Evolutionary conservation across 108 stramenopile species (phyloP), one percentile per base, ranked within the genome.

Genomic region (Epipyxis sp.): DNA sequence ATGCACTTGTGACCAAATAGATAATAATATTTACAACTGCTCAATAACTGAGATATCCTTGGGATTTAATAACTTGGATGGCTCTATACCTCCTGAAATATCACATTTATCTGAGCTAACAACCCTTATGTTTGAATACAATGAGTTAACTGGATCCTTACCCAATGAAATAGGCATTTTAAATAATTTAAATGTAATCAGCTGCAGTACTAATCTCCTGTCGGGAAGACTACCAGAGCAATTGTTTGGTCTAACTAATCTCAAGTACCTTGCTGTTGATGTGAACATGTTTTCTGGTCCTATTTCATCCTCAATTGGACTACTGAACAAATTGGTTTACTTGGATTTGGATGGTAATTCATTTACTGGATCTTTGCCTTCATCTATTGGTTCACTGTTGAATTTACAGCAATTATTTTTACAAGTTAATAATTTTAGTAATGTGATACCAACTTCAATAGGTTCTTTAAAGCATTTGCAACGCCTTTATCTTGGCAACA

Each of bases 301-400:
- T 20, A 41, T 68, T 40, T 37, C 65, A 41, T 20, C 35, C 40
- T 40, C 16, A 20, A 16, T 68, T 68, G 65, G 41, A 37, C 16
- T 16, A 20, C 20, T 68, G 41, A 20, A 20, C 16, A 25, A 25
- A 13, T 16, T 68, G 16, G 29, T 41, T 68, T 20, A 68, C 20
- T 25, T 68, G 16, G 16, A 20, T 20, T 41, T 68, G 29, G 41
- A 16, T 20, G 13, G 29, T 20, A 68, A 68, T 37, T 13, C 16
- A 25, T 25, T 68, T 20, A 68, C 65, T 20, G 65, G 65, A 37
- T 68, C 65, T 41, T 68, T 68, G 40, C 65, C 65, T 20, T 68
- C 65, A 13, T 68, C 65, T 40, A 68, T 68, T 37, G 65, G 65
- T 37, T 37, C 16, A 20, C 20, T 68, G 20, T 20, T 16, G 20